Conservation (phyloP, 2,329 filamentous ascomycete species). For the Pestalotiopsis sp. region DNA sequence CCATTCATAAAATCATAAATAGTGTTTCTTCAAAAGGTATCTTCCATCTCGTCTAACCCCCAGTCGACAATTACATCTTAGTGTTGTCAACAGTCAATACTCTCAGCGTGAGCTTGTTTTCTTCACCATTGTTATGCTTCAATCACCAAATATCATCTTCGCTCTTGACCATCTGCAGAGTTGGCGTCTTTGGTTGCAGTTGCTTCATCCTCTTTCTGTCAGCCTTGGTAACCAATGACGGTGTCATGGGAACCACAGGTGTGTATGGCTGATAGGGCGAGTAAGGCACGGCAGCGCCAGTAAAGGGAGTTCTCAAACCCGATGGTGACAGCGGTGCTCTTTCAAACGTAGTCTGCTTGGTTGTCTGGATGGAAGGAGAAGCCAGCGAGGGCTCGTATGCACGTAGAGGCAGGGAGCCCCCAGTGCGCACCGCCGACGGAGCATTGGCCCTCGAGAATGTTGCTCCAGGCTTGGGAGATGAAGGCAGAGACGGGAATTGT, state of each 20-base stretch:
- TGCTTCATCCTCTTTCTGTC: slow-evolving; percentile 71
- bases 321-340: slow-evolving; percentile 57
- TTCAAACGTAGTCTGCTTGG: slow-evolving; percentile 68
- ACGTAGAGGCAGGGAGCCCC: slow-evolving; percentile 60
- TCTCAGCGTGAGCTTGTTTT: slow-evolving; percentile 9
- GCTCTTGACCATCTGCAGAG: slow-evolving; percentile 61
- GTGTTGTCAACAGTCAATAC: neutral
- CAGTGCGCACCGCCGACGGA: slow-evolving; percentile 58
- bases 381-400: slow-evolving; percentile 60
- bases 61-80: neutral
- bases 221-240: slow-evolving; percentile 70
- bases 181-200: slow-evolving; percentile 64
- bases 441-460: slow-evolving; percentile 42
- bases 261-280: slow-evolving; percentile 80
- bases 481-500: slow-evolving; percentile 35
- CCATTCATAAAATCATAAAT: neutral
- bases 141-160: slow-evolving; percentile 67
- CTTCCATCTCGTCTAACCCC: neutral
- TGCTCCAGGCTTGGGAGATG: slow-evolving; percentile 35
- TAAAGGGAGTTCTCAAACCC: slow-evolving; percentile 63
- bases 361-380: slow-evolving; percentile 53
- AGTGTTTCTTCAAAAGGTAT: neutral
- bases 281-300: slow-evolving; percentile 67
- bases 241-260: slow-evolving; percentile 74
- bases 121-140: neutral